A percentile compares a stretch with the other conserved stretches of the same genome.
These are phyloP conservation scores for Dysphania ambrosioides DNA, from an alignment of 148 eudicot species.

Conservation along the genomic window DNA sequence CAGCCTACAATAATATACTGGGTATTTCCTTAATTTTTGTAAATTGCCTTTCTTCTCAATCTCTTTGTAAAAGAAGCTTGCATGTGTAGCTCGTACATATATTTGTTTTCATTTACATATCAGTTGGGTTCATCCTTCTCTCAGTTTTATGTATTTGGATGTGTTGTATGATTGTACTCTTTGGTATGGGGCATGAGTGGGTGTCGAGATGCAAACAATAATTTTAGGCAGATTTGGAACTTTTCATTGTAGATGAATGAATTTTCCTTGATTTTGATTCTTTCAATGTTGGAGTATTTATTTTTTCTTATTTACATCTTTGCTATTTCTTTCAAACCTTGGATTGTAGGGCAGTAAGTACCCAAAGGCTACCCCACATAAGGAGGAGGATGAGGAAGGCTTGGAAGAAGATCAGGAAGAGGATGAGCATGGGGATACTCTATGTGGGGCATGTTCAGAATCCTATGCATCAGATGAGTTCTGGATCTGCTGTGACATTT, in stretches of 20 bases:
- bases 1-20: background rate
- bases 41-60: background rate
- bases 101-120: background rate
- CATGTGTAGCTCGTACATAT: background rate
- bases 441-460: constrained; percentile 87
- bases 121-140: background rate
- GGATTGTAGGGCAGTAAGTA: constrained; percentile 54
- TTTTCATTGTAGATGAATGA: too few species aligned
- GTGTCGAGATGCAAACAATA: too few species aligned
- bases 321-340: constrained; percentile 8
- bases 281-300: background rate
- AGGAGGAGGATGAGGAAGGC: constrained; percentile 47
- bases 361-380: constrained; percentile 39
- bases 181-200: too few species aligned
- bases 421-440: constrained; percentile 74
- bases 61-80: background rate
- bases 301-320: background rate
- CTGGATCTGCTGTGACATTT: constrained; percentile 89
- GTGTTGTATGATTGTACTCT: too few species aligned
- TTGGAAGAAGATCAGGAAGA: constrained; percentile 63
- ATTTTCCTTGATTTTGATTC: too few species aligned
- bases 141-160: background rate
- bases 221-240: too few species aligned
- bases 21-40: background rate
- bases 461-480: constrained; percentile 72